Evolutionary conservation across 208 protist genomes (phyloP).

Genomic region (Leishmania mexicana): DNA sequence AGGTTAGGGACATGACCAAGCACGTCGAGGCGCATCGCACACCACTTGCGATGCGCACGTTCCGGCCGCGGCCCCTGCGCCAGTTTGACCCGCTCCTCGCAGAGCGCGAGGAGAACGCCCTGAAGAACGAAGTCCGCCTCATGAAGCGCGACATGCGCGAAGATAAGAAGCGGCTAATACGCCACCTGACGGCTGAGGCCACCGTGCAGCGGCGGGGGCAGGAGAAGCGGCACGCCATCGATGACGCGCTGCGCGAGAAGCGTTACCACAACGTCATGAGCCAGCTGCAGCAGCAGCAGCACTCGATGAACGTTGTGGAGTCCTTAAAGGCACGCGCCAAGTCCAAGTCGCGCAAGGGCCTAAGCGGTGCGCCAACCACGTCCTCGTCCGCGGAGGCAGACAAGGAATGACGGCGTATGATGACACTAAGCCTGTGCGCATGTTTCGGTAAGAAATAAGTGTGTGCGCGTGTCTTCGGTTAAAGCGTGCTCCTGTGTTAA

Average conservation of each 20-base stretch:
- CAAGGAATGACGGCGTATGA: neutral
- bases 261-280: conserved; percentile 72
- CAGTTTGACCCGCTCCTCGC: conserved; percentile 85
- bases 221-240: conserved; percentile 49
- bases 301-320: conserved; percentile 89
- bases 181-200: conserved; percentile 79
- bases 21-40: conserved; percentile 51
- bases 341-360: conserved; percentile 61
- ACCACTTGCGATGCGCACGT: conserved; percentile 83
- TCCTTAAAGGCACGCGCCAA: conserved; percentile 67
- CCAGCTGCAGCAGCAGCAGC: conserved; percentile 86
- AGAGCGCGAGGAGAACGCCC: conserved; percentile 48
- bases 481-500: neutral
- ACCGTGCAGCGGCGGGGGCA: conserved; percentile 72
- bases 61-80: conserved; percentile 82
- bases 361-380: conserved; percentile 50
- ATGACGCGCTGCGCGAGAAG: conserved; percentile 54
- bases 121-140: conserved; percentile 68
- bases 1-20: conserved; percentile 25
- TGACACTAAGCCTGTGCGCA: neutral
- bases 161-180: conserved; percentile 85
- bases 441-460: neutral
- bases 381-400: conserved; percentile 16
- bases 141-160: conserved; percentile 81
- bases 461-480: neutral